Base-by-base conservation (phyloP, 371 early-diverging fungal genomes). In the Mortierella sp. region DNA sequence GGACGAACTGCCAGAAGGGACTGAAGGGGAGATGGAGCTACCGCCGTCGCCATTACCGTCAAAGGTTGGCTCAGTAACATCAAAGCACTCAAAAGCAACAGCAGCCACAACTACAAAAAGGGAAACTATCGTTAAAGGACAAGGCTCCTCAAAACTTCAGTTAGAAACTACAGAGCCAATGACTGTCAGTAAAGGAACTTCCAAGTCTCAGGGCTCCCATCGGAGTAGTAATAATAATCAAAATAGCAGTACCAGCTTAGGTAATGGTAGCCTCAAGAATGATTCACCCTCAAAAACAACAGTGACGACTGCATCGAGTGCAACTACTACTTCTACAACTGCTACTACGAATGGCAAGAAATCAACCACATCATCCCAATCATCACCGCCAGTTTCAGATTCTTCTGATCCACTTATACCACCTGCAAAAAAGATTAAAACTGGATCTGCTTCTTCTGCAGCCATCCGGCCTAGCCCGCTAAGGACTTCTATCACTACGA, bases 381-480 rank as follows among this genome's bases (percentile, higher is more conserved):
- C 58, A 21, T 19, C 61, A 60, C 11, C 38, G 1, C 4, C 41
- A 60, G 41, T 13, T 19, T n/a, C 52, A 19, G 19, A 52, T 52
- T n/a, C 52, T 21, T 21, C 52, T 21, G 52, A 52, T 7, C 10
- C 21, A n/a, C 52, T 19, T 7, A 52, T 21, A 41, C 65, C 50
- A 16, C 16, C 65, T 10, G 16, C 41, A 43, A 65, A 65, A 40
- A 65, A 65, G 40, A 65, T 53, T 24, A 65, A 65, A 43, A 55
- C 65, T 19, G 57, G 57, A 65, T 10, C 36, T 33, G 13, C 65
- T 16, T 22, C 57, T 7, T 65, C 65, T 65, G 48, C 65, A 28
- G 50, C 69, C 10, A 63, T 68, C 11, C 47, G 59, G 19, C 69
- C 74, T 4, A 74, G 74, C 32, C 74, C 74, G 7, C n/a, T 74